Conservation (phyloP, 805 yeast species). For the Saccharomycopsis olivae region DNA sequence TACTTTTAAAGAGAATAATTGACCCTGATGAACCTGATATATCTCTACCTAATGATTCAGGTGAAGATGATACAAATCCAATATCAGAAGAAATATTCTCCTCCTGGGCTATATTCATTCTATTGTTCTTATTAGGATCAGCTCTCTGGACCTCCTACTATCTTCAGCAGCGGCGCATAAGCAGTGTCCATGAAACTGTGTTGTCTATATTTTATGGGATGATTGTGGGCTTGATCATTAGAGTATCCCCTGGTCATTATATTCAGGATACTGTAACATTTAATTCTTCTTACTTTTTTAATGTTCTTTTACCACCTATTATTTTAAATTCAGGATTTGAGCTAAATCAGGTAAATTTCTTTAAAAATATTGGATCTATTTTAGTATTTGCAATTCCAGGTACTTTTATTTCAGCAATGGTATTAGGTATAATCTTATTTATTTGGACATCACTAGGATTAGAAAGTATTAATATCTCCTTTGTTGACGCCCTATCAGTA, state of each 20-base stretch:
- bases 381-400: constrained; percentile 95
- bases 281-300: constrained; percentile 89
- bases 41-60: constrained; percentile 30
- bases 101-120: constrained; percentile 93
- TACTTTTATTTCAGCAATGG: constrained; percentile 84
- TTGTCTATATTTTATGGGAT: constrained; percentile 92
- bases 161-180: constrained; percentile 80
- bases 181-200: constrained; percentile 96
- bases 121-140: constrained; percentile 66
- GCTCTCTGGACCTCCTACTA: constrained; percentile 95
- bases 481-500: constrained; percentile 94
- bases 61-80: constrained; percentile 62
- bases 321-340: constrained; percentile 95
- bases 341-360: constrained; percentile 90
- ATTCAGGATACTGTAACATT: constrained; percentile 95
- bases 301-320: constrained; percentile 89
- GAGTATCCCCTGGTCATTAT: constrained; percentile 91
- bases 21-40: constrained; percentile 23
- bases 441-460: constrained; percentile 88
- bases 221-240: constrained; percentile 85
- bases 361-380: constrained; percentile 83
- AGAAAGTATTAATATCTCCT: constrained; percentile 79
- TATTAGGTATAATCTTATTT: constrained; percentile 77
- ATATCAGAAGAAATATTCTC: constrained; percentile 91
- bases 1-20: constrained; percentile 5